Base-by-base conservation (phyloP, 2,329 filamentous ascomycete species). In the Aureobasidium zeae region DNA sequence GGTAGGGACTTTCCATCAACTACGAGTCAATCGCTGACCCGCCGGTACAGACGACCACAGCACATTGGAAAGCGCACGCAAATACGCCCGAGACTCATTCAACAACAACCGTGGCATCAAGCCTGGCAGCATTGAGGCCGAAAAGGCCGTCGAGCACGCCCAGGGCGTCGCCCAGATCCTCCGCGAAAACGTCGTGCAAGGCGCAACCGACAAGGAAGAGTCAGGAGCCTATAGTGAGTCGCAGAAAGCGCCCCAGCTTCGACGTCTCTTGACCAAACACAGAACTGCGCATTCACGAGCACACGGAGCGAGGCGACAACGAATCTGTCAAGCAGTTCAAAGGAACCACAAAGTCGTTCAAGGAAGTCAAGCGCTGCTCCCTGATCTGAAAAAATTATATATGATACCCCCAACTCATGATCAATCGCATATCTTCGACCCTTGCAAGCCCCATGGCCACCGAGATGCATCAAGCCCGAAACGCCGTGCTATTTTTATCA, bases 261-360 rank as follows among this genome's bases (percentile, higher is more conserved):
- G 37, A 16, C 20, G 12, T 13, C 25, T 26, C 5, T 11, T 33
- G 15, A 35, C 17, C 20, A 26, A 67, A 74, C 52, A 52, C 53
- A 95, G 87, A 83, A 59, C 67, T 96, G 46, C 75, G 81, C 39
- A 95, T 98, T 64, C 91, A 96, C 62, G 76, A 94, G 49, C 70
- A 94, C 52, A 98, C 83, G 21, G 89, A 98, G 63, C 74, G 86
- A 52, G 87, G 91, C 43, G 84, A 96, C 65, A 98, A 98, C 59
- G 87, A 95, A 54, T 85, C 81, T 24, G 77, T 95, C 56, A 93
- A 88, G 64, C 69, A 77, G 39, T 72, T 73, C 48, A 64, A 59
- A 49, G 57, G 58, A 15, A 62, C 58, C 31, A 58, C 49, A 48
- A 62, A 62, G 53, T 61, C 53, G 36, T 62, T 61, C 26, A 55